Evolutionary conservation across 2,329 filamentous ascomycete species (phyloP).

Genomic region (Epichloe elymi): DNA sequence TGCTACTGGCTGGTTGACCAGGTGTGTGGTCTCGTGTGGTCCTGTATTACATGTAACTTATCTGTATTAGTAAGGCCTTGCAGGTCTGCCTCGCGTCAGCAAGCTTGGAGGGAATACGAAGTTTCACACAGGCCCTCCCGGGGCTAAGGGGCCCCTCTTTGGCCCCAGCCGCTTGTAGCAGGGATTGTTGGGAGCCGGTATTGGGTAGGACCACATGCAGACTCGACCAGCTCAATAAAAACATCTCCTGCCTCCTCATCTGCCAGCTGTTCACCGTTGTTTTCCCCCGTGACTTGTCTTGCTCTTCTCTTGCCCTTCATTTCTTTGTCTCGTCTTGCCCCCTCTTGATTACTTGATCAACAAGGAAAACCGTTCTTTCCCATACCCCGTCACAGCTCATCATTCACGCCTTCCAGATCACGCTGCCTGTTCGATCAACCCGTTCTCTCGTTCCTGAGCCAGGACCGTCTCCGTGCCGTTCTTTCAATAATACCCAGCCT

Average conservation of each 20-base stretch:
- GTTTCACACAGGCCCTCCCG: constrained; percentile 2
- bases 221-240: constrained; percentile 1
- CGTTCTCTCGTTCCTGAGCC: neutral
- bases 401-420: neutral
- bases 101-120: constrained; percentile 2
- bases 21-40: neutral
- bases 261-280: neutral
- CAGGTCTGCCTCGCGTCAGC: neutral
- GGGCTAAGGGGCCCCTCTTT: neutral
- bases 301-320: neutral
- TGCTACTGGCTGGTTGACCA: neutral
- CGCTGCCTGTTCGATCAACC: neutral
- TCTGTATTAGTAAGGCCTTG: neutral
- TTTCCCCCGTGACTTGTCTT: neutral
- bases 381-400: neutral
- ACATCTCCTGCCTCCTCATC: neutral
- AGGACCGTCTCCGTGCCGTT: neutral
- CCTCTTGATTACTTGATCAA: neutral
- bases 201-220: neutral
- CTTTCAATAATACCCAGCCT: neutral
- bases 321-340: neutral
- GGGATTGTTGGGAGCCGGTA: too few relatives aligned
- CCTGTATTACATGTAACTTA: neutral
- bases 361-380: neutral
- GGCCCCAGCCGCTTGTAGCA: too few relatives aligned